These are phyloP conservation scores for Eurotiales sp. DNA, from an alignment of 2,329 filamentous ascomycete genomes.

Conservation along the genomic window DNA sequence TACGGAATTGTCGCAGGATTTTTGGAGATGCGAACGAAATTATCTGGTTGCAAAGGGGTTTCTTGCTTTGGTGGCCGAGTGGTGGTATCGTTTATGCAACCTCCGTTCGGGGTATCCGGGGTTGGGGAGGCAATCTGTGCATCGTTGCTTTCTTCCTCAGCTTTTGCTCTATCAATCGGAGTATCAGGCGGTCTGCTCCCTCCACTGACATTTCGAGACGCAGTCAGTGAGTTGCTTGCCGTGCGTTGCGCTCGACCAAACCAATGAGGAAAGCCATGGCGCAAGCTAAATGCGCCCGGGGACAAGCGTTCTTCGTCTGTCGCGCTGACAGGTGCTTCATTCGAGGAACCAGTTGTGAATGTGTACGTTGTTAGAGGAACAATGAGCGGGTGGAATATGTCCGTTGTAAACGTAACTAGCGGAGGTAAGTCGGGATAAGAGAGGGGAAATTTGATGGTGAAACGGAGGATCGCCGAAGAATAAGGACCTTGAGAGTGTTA, in stretches of 20 bases:
- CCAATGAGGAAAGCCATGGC: conserved; percentile 89
- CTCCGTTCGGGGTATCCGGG: conserved; percentile 11
- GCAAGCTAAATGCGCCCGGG: conserved; percentile 83
- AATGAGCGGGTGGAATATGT: conserved; percentile 92
- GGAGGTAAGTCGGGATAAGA: conserved; percentile 77
- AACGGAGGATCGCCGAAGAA: conserved; percentile 78
- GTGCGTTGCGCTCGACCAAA: conserved; percentile 61
- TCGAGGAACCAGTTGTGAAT: conserved; percentile 75
- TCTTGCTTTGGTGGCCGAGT: background rate
- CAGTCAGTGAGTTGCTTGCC: conserved; percentile 29
- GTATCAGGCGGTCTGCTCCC: conserved; percentile 25
- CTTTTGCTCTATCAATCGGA: background rate
- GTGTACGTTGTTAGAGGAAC: conserved; percentile 93
- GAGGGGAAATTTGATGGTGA: conserved; percentile 82
- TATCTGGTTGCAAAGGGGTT: background rate
- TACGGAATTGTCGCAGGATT: conserved; percentile 18
- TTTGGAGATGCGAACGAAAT: conserved; percentile 11
- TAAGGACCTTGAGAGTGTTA: conserved; percentile 67
- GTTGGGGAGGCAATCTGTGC: conserved; percentile 8
- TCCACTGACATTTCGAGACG: conserved; percentile 43
- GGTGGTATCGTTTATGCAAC: background rate
- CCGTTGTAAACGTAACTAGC: conserved; percentile 80
- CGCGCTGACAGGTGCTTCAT: conserved; percentile 73
- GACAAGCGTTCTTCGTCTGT: conserved; percentile 78
- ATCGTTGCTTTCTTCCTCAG: background rate